Base-by-base conservation (phyloP, 1,284 basidiomycete genomes). In the Pholiota adiposa region DNA sequence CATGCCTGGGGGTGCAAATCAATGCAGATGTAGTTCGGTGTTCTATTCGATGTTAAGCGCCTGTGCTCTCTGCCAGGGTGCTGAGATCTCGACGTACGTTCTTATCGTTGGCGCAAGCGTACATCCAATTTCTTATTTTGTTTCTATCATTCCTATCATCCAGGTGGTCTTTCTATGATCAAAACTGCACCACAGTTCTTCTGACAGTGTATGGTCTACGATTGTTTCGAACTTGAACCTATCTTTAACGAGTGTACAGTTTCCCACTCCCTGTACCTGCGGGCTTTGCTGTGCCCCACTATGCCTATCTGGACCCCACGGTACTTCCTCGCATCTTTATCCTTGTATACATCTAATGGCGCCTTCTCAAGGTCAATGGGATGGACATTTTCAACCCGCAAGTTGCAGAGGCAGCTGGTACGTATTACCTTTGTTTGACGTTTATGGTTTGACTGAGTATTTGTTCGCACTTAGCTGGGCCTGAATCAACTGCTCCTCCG, bases 301-400 rank as follows among this genome's bases (percentile, higher is more conserved):
- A 58, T 51, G 65, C 65, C n/a, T 67, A 62, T 29, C 51, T 63
- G 9, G 48, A 65, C 49, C 58, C 63, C 16, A 54, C 59, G 44
- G 65, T 67, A 62, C 16, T 29, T 16, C 23, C 16, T 4, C 8
- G 12, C n/a, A 41, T 8, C 11, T 29, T 6, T 19, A 16, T 31
- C 12, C n/a, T n/a, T 51, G 27, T 29, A 19, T n/a, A 6, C 36
- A 38, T 51, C 9, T 51, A 7, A 50, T 36, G 3, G 18, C 9
- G 44, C 21, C 19, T 36, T 25, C 21, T 36, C 2, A 25, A 58
- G 51, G 57, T 43, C 7, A 55, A 55, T 29, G 43, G 44, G 12
- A n/a, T 44, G 29, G 34, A 58, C 19, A 57, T 14, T 29, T 57
- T 58, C 23, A 48, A 58, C 12, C 50, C 57, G 23, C 23, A 40